Evolutionary conservation across 306 rosid species (phyloP).

Genomic region (Vicia faba): DNA sequence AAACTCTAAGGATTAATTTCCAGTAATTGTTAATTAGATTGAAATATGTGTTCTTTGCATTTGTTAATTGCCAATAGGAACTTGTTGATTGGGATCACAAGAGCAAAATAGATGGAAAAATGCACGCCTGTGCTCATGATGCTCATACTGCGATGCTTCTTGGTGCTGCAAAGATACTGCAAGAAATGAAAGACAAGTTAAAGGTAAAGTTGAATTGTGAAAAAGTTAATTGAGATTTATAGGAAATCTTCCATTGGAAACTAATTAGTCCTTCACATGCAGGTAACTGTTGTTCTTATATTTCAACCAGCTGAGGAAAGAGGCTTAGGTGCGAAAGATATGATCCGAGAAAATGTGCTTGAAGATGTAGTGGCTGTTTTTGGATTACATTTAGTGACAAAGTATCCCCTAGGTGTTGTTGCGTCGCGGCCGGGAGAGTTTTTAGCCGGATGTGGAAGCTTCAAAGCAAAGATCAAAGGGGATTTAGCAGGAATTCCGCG

Average conservation of each 20-base stretch:
- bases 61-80: constrained; percentile 49
- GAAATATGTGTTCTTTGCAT: constrained; percentile 6
- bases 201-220: constrained; percentile 48
- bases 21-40: constrained; percentile 4
- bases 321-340: constrained; percentile 78
- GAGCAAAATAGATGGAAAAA: constrained; percentile 82
- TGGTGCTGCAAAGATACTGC: constrained; percentile 83
- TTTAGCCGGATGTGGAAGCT: constrained; percentile 96
- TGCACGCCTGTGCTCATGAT: constrained; percentile 97
- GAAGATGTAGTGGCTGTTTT: constrained; percentile 79
- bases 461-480: constrained; percentile 79
- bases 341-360: constrained; percentile 72
- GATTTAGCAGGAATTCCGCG: constrained; percentile 81
- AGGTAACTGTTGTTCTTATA: constrained; percentile 77
- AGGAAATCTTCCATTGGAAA: constrained; percentile 8
- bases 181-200: constrained; percentile 55
- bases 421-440: constrained; percentile 79
- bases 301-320: constrained; percentile 94
- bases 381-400: constrained; percentile 56
- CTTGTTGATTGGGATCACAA: constrained; percentile 84
- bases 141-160: constrained; percentile 89
- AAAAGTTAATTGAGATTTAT: constrained; percentile 9
- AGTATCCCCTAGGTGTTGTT: constrained; percentile 60
- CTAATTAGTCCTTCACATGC: constrained; percentile 30
- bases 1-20: not conserved